These are phyloP conservation scores for Spencermartinsiella europaea DNA, from an alignment of 805 yeast species.

Conservation along the genomic window DNA sequence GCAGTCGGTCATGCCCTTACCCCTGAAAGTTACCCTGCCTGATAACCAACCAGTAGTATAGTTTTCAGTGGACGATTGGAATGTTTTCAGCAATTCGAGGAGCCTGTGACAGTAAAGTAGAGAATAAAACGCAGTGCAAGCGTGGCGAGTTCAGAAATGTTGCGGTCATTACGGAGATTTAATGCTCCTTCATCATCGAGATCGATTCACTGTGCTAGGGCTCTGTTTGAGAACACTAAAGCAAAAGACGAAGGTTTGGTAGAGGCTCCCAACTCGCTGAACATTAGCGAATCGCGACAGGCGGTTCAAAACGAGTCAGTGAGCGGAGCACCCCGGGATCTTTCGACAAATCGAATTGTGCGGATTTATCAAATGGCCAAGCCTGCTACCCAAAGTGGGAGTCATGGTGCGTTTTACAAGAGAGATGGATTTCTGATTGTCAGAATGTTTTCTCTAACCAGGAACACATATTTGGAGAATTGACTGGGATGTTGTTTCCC, in stretches of 20 bases:
- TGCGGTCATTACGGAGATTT: neutral
- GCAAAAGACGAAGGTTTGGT: neutral
- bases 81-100: too few species aligned
- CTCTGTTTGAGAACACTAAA: neutral
- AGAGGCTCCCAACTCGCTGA: constrained; percentile 1
- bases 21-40: too few species aligned
- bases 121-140: too few species aligned
- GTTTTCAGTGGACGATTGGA: too few species aligned
- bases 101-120: too few species aligned
- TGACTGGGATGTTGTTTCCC: constrained; percentile 77
- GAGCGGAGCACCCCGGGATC: constrained; percentile 73
- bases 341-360: constrained; percentile 56
- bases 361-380: constrained; percentile 73
- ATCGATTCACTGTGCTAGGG: neutral
- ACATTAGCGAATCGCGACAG: constrained; percentile 7
- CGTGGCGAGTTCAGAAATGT: too few species aligned
- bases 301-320: constrained; percentile 43
- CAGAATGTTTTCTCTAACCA: too few species aligned
- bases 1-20: too few species aligned
- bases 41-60: too few species aligned
- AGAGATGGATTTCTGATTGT: too few species aligned
- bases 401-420: constrained; percentile 28
- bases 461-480: constrained; percentile 53
- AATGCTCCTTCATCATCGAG: neutral
- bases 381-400: constrained; percentile 77